A percentile compares a stretch with the other conserved stretches of the same genome.
Conservation (phyloP, 225 moss, liverwort and hornwort species). For the Polytrichum formosum region DNA sequence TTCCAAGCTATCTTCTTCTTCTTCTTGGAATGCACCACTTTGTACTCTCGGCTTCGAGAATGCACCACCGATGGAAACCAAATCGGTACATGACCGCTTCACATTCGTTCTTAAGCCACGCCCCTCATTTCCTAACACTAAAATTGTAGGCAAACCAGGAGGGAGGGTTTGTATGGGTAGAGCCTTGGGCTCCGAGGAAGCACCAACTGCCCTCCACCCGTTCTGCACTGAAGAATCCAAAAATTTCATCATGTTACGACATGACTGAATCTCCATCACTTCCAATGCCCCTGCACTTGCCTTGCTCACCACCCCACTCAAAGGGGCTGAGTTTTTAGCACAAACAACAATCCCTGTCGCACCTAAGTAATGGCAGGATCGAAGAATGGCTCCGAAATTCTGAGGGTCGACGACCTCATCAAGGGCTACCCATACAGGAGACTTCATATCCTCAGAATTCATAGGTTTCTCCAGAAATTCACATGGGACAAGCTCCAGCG, state of each 20-base stretch:
- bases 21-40: conserved; percentile 8
- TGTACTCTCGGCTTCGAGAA: conserved; percentile 8
- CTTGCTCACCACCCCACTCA: conserved; percentile 98
- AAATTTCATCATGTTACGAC: conserved; percentile 92
- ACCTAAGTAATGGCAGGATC: conserved; percentile 85
- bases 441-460: conserved; percentile 20
- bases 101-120: conserved; percentile 91
- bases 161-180: conserved; percentile 58
- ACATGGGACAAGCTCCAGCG: conserved; percentile 72
- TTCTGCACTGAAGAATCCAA: conserved; percentile 66
- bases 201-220: conserved; percentile 87
- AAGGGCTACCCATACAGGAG: conserved; percentile 88
- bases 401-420: conserved; percentile 97
- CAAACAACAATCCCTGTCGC: conserved; percentile 89
- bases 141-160: conserved; percentile 71
- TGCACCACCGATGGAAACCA: conserved; percentile 58
- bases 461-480: conserved; percentile 58
- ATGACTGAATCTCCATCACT: conserved; percentile 94
- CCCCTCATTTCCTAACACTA: conserved; percentile 93
- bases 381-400: conserved; percentile 89
- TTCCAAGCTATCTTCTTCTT: conserved; percentile 24
- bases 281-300: conserved; percentile 95
- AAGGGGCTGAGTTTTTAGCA: conserved; percentile 92
- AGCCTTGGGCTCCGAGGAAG: conserved; percentile 59
- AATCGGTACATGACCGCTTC: conserved; percentile 72